Base-by-base conservation (phyloP, 352 stramenopile genomes). In the Globisporangium alternatum region DNA sequence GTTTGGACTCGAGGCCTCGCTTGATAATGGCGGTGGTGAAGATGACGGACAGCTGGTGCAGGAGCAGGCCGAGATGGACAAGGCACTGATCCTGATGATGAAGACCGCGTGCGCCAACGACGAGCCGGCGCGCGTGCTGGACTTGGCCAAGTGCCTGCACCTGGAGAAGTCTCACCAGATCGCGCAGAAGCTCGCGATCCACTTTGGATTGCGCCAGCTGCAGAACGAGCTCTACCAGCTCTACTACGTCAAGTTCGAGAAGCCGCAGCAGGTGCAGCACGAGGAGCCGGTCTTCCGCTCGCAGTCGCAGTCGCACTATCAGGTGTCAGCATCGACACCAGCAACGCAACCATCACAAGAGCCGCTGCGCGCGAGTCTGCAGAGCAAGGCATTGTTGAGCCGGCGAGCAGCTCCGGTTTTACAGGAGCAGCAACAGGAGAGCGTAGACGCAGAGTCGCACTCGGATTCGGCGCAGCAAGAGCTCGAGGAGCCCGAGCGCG, bases 131-230 rank as follows among this genome's bases (percentile, higher is more conserved):
- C 78, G 82, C 17, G 83, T 90, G 43, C 59, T 93, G 9, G 86
- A 93, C 57, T 65, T 95, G 62, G 84, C 84, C 60, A 90, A 90
- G 71, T 95, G 86, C 55, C 65, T 95, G 28, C 76, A 89, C 62
- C 60, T 95, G 1, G 83, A 93, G 45, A 95, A 95, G 58, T 92
- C 81, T 0, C 83, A 92, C 39, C 76, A 89, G 62, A 95, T 95
- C 56, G 86, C 84, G 17, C 83, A 92, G 67, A 93, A 93, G 57
- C 71, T 95, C 17, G 84, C 85, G 2, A 83, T 84, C 43, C 84
- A 95, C 58, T 95, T 91, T 68, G 85, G 78, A 0, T 68, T 93
- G 39, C 82, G 85, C 0, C 76, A 91, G 48, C 54, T 95, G 35
- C 79, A 89, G 60, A 86, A 72, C 5, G 81, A 91, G 64, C 71